phyloP scores from a whole-genome alignment of 2,329 filamentous ascomycete species.

The Elsinoe ampelina region DNA sequence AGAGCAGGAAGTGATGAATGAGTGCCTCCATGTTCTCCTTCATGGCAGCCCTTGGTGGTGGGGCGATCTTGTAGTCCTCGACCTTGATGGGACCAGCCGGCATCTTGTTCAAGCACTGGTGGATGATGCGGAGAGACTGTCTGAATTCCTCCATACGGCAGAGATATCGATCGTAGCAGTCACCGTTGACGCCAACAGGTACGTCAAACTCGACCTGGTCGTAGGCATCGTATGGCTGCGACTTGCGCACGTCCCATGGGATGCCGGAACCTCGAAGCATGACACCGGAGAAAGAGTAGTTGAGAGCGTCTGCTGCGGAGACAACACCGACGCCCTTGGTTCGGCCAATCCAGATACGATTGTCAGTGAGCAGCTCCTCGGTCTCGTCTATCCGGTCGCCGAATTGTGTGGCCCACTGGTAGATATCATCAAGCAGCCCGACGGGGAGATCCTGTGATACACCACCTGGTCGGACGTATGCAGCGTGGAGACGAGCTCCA shows the following conservation, averaged over 20 bases:
- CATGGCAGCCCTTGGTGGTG: slow-evolving; percentile 93
- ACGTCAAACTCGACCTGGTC: slow-evolving; percentile 97
- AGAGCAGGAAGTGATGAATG: slow-evolving; percentile 97
- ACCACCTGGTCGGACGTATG: slow-evolving; percentile 92
- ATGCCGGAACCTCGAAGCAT: slow-evolving; percentile 97
- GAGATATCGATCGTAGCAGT: slow-evolving; percentile 98
- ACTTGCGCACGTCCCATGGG: slow-evolving; percentile 94
- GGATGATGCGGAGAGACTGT: slow-evolving; percentile 94
- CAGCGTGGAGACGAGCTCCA: slow-evolving; percentile 90
- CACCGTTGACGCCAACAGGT: slow-evolving; percentile 89
- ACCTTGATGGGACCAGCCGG: slow-evolving; percentile 86
- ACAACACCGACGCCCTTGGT: slow-evolving; percentile 89
- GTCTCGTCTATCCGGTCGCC: slow-evolving; percentile 97
- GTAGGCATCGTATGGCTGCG: slow-evolving; percentile 93
- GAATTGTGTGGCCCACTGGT: slow-evolving; percentile 99
- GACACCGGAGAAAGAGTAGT: slow-evolving; percentile 91
- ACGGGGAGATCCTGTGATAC: slow-evolving; percentile 92
- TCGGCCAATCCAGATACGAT: slow-evolving; percentile 96
- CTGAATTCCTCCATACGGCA: slow-evolving; percentile 99
- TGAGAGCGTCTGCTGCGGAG: slow-evolving; percentile 83
- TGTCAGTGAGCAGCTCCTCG: slow-evolving; percentile 96
- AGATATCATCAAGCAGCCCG: slow-evolving; percentile 94
- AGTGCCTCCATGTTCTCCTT: slow-evolving; percentile 99
- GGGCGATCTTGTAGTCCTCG: slow-evolving; percentile 97
- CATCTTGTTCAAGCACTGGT: slow-evolving; percentile 99